A percentile compares a stretch with the other conserved stretches of the same genome.
Evolutionary conservation across 1,284 basidiomycete species (phyloP).

Genomic region (Tylopilus orsonianus): DNA sequence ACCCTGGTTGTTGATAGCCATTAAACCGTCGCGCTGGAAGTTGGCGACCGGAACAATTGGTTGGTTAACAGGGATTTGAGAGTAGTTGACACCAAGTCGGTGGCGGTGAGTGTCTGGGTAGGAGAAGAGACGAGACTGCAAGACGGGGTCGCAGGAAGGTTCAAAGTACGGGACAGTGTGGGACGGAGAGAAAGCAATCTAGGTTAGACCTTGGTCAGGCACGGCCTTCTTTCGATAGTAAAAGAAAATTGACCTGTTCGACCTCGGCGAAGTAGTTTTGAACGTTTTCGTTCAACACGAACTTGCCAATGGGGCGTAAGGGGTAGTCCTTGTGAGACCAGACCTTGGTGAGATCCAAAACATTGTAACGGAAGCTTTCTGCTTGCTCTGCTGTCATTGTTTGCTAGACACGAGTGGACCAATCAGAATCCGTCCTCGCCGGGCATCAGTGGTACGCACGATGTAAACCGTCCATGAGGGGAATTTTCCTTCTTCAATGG

Average conservation of each 20-base stretch:
- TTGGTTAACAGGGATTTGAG: conserved; percentile 88
- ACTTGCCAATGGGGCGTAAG: conserved; percentile 35
- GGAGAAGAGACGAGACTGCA: conserved; percentile 92
- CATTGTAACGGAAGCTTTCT: conserved; percentile 77
- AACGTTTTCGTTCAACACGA: conserved; percentile 18
- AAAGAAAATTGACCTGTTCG: conserved; percentile 59
- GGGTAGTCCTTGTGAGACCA: conserved; percentile 87
- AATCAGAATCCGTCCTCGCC: conserved; percentile 9
- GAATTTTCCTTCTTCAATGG: conserved; percentile 76
- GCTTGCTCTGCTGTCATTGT: conserved; percentile 56
- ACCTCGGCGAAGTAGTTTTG: conserved; percentile 88
- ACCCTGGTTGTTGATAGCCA: conserved; percentile 78
- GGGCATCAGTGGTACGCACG: too few relatives aligned
- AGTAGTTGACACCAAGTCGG: conserved; percentile 84
- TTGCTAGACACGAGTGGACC: neutral
- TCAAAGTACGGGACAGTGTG: conserved; percentile 88
- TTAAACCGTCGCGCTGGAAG: conserved; percentile 83
- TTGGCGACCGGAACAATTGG: conserved; percentile 73
- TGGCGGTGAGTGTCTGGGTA: conserved; percentile 95
- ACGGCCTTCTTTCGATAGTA: neutral
- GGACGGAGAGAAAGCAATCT: conserved; percentile 83
- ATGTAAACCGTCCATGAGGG: conserved; percentile 81
- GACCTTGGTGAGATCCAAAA: conserved; percentile 87
- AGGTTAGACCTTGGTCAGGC: conserved; percentile 25
- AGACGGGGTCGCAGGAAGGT: conserved; percentile 84